Evolutionary conservation across 192 early-diverging fungal genomes (phyloP).

Genomic region (Pilobolus umbonatus): DNA sequence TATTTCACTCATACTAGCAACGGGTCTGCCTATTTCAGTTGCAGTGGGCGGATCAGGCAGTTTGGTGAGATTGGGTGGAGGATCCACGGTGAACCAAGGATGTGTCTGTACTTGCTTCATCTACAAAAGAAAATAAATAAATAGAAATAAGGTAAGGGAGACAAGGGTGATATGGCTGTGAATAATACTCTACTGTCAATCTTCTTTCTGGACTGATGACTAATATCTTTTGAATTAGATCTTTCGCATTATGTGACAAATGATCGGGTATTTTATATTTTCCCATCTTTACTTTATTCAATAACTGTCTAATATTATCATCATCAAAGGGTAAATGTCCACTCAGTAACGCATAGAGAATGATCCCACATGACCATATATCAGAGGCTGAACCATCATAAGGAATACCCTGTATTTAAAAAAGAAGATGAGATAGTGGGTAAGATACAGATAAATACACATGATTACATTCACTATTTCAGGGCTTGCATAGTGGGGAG

Average conservation of each 20-base stretch:
- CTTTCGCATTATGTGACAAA: constrained; percentile 29
- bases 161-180: no score
- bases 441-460: not conserved
- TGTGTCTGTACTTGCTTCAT: constrained; percentile 53
- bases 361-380: constrained; percentile 75
- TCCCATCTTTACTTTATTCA: constrained; percentile 47
- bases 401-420: constrained; percentile 43
- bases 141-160: not conserved
- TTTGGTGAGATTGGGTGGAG: not conserved
- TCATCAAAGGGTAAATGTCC: constrained; percentile 76
- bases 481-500: constrained; percentile 70
- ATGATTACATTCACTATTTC: constrained; percentile 59
- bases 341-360: constrained; percentile 64
- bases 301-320: constrained; percentile 58
- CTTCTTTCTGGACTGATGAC: constrained; percentile 37
- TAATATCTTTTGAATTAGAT: constrained; percentile 38
- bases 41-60: constrained; percentile 27
- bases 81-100: constrained; percentile 49
- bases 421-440: no score
- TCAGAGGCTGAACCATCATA: constrained; percentile 66
- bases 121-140: constrained; percentile 22
- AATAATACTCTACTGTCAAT: constrained; percentile 48
- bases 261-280: constrained; percentile 38
- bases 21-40: constrained; percentile 17
- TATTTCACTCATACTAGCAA: constrained; percentile 13